A percentile compares a stretch with the other conserved stretches of the same genome.
Conservation (phyloP, 2,329 filamentous ascomycete genomes). For the Diplodia scrobiculata region DNA sequence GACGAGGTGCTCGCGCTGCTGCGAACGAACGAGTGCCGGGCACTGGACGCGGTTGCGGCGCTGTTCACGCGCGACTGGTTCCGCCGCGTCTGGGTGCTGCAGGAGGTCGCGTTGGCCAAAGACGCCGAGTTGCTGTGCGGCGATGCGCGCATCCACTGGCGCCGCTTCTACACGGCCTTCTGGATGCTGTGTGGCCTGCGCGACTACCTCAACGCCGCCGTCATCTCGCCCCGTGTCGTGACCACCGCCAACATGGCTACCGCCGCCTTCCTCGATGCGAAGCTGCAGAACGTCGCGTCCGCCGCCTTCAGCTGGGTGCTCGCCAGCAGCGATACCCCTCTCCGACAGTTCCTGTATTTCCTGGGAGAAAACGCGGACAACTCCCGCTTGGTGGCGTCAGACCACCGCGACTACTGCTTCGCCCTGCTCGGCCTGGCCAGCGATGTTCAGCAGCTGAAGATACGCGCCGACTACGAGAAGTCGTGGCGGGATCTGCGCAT, state of each 20-base stretch:
- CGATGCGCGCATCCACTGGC: background rate
- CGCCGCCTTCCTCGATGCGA: slow-evolving; percentile 3
- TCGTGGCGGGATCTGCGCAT: background rate
- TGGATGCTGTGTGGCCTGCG: slow-evolving; percentile 27
- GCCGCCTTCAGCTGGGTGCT: slow-evolving; percentile 9
- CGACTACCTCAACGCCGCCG: slow-evolving; percentile 12
- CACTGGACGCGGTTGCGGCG: background rate
- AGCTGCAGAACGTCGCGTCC: slow-evolving; percentile 5
- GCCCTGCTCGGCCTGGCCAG: slow-evolving; percentile 19
- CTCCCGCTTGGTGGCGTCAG: slow-evolving; percentile 6
- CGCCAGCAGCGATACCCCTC: background rate
- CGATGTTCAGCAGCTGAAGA: background rate
- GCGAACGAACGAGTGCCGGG: background rate
- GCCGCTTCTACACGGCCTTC: slow-evolving; percentile 13
- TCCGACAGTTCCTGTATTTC: slow-evolving; percentile 18
- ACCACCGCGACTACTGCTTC: slow-evolving; percentile 19
- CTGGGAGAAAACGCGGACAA: background rate
- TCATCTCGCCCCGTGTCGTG: background rate
- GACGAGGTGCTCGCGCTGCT: slow-evolving; percentile 6
- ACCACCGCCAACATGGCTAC: background rate
- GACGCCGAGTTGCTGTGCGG: background rate
- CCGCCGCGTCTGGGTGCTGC: slow-evolving; percentile 32
- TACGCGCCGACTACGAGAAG: slow-evolving; percentile 2
- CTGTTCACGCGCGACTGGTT: slow-evolving; percentile 30
- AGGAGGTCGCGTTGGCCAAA: slow-evolving; percentile 29